These are phyloP conservation scores for Tylopilus balloui DNA, from an alignment of 768 basidiomycete genomes.

Conservation along the genomic window DNA sequence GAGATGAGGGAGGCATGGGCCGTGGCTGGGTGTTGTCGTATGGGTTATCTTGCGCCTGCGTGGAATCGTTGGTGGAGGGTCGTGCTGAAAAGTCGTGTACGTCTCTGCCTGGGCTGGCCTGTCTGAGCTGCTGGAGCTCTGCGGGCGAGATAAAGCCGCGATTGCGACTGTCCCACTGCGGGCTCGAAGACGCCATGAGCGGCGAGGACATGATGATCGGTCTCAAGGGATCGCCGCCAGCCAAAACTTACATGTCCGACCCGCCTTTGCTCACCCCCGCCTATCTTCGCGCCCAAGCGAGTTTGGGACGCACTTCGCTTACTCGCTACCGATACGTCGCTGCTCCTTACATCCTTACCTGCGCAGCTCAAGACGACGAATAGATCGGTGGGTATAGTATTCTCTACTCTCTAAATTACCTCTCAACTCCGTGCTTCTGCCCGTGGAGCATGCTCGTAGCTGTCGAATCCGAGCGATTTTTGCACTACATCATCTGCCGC, in stretches of 20 bases:
- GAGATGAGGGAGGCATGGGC: constrained; percentile 23
- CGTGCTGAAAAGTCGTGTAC: constrained; percentile 34
- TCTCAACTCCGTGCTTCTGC: constrained; percentile 21
- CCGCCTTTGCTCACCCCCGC: background rate
- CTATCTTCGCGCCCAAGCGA: too few relatives aligned
- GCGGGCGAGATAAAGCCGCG: constrained; percentile 34
- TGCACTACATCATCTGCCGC: constrained; percentile 77
- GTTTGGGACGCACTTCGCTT: too few relatives aligned
- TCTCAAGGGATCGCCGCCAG: background rate
- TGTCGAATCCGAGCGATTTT: constrained; percentile 70
- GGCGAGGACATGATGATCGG: constrained; percentile 16
- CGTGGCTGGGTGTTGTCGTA: constrained; percentile 23
- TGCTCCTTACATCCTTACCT: too few relatives aligned
- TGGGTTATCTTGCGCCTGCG: constrained; percentile 17
- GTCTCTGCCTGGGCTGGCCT: constrained; percentile 31
- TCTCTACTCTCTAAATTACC: background rate
- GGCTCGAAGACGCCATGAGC: constrained; percentile 25
- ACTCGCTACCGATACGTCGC: too few relatives aligned
- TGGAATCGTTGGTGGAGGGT: constrained; percentile 15
- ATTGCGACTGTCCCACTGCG: constrained; percentile 34
- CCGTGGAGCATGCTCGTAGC: constrained; percentile 47
- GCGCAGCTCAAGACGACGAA: too few relatives aligned
- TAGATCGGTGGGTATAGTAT: background rate
- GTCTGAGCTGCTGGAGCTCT: constrained; percentile 32
- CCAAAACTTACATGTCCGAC: background rate